Base-by-base conservation (phyloP, 2,329 filamentous ascomycete genomes). In the Capronia epimyces region DNA sequence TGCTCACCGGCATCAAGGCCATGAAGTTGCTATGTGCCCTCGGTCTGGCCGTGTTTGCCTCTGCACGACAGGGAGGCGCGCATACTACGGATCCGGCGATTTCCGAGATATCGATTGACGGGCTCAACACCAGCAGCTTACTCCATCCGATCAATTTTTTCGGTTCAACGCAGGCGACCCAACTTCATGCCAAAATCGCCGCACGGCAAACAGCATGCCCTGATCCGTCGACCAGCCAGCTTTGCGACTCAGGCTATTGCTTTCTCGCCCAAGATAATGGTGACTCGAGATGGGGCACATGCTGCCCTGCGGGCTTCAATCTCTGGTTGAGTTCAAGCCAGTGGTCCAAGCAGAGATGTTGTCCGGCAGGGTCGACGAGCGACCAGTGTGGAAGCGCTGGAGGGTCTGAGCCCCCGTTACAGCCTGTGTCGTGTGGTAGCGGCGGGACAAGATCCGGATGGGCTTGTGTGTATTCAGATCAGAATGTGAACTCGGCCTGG, bases 381-480 rank as follows among this genome's bases (percentile, higher is more conserved):
- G 32, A 43, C 18, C 31, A 54, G 34, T 55, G 52, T 43, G 32
- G 41, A 3, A 32, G 41, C 20, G 31, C 47, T 34, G 49, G 39
- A 3, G 31, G 32, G 3, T 52, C 49, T 8, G 46, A 52, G 25
- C 37, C 55, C 7, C 55, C 55, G 15, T 12, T 52, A 32, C 44
- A 44, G 36, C 55, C 55, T 10, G 10, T 52, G n/a, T 37, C 50
- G 15, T 57, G 55, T 27, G 55, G 55, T 7, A 49, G 25, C 25
- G 48, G 45, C 18, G 55, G 51, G 20, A 45, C 46, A 7, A 37
- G 41, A 5, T 57, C 55, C 2, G 52, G 52, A 27, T 57, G 55
- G 55, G 52, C 55, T 25, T 57, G 55, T 45, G 55, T 57, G 24
- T 57, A 57, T 42, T 42, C 48, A 20, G 47, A 49, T 32, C 39